Evolutionary conservation across 345 rosid genomes (phyloP).

Genomic region (Kernera saxatilis): DNA sequence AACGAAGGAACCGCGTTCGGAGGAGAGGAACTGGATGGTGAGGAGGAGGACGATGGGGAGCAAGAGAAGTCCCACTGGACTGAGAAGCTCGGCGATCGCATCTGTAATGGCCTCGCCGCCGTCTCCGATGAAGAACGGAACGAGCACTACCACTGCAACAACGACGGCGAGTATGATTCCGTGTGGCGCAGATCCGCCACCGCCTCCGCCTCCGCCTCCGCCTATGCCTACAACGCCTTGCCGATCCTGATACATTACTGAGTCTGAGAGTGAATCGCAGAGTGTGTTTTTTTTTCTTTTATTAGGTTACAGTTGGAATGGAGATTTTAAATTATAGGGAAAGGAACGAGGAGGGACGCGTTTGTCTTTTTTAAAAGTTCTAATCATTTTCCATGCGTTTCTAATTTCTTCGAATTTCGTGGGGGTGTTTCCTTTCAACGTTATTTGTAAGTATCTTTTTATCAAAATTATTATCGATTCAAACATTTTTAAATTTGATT

Average conservation of each 20-base stretch:
- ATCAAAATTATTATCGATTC: no score
- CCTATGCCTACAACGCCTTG: slow-evolving; percentile 39
- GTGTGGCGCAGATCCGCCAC: slow-evolving; percentile 61
- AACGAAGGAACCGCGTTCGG: slow-evolving; percentile 65
- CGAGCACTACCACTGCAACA: slow-evolving; percentile 53
- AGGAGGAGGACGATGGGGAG: slow-evolving; percentile 67
- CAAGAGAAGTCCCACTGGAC: slow-evolving; percentile 76
- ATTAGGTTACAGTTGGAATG: neutral
- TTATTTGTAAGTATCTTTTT: no score
- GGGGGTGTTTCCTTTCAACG: neutral
- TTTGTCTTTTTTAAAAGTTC: neutral
- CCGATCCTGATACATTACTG: slow-evolving; percentile 30
- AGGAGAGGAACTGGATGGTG: slow-evolving; percentile 77
- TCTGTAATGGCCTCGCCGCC: slow-evolving; percentile 73
- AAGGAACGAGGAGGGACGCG: slow-evolving; percentile 19
- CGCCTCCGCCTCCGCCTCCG: slow-evolving; percentile 23
- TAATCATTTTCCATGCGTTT: neutral
- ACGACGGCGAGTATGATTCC: slow-evolving; percentile 68
- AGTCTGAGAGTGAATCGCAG: neutral
- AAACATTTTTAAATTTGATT: no score
- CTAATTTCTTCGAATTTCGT: neutral
- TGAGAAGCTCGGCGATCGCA: slow-evolving; percentile 64
- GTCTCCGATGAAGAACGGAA: slow-evolving; percentile 67
- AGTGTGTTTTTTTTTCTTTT: neutral
- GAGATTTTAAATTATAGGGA: neutral